Conservation (phyloP, 2,329 filamentous ascomycete genomes). For the Calonectria pseudoturangicola region DNA sequence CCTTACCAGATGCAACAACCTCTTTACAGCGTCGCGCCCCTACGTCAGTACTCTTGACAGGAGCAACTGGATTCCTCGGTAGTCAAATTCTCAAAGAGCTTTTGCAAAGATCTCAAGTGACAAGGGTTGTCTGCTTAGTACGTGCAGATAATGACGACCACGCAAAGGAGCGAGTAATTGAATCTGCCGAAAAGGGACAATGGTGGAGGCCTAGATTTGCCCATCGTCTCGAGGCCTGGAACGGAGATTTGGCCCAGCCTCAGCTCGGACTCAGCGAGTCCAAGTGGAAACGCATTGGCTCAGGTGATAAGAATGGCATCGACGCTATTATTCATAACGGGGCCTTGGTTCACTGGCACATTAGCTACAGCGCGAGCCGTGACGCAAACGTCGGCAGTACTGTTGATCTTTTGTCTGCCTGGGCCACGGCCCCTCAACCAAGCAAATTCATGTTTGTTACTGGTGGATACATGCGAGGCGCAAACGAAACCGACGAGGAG, state of each 20-base stretch:
- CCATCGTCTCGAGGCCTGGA: conserved; percentile 30
- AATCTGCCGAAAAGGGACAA: conserved; percentile 30
- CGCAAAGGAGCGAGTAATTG: conserved; percentile 28
- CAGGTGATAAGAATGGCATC: conserved; percentile 6
- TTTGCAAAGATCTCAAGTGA: conserved; percentile 9
- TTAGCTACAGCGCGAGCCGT: conserved; percentile 28
- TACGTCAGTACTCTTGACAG: conserved; percentile 6
- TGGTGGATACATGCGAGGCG: conserved; percentile 32
- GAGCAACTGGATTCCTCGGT: conserved; percentile 13
- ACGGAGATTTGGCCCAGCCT: conserved; percentile 28
- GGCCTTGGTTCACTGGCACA: conserved; percentile 16
- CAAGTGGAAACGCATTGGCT: conserved; percentile 17
- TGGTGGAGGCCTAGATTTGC: conserved; percentile 30
- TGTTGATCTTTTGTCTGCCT: conserved; percentile 29
- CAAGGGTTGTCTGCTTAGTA: conserved; percentile 20
- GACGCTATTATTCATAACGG: conserved; percentile 18
- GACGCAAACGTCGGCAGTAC: conserved; percentile 39
- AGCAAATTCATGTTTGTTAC: conserved; percentile 32
- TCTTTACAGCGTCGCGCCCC: conserved; percentile 10
- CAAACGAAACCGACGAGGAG: conserved; percentile 19
- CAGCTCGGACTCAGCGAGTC: neutral
- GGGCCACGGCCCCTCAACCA: conserved; percentile 12
- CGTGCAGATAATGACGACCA: conserved; percentile 26
- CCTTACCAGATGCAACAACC: neutral
- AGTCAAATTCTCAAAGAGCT: conserved; percentile 18